Conservation (phyloP, 129 eudicot genomes). For the Tanacetum coccineum region DNA sequence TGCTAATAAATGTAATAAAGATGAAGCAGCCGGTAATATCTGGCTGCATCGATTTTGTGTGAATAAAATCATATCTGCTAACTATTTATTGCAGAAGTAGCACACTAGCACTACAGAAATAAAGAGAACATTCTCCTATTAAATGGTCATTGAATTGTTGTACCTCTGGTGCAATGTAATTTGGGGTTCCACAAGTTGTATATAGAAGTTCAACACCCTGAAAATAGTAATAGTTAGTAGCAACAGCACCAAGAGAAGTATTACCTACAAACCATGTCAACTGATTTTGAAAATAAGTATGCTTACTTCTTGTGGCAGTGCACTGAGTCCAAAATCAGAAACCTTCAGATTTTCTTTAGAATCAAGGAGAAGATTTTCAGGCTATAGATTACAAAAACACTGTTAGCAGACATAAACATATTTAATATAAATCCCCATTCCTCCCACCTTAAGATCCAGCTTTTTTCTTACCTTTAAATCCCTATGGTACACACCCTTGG, state of each 20-base stretch:
- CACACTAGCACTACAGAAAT: not conserved
- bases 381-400: slow-evolving; percentile 45
- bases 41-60: not conserved
- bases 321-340: slow-evolving; percentile 98
- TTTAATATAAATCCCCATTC: not conserved
- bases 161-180: slow-evolving; percentile 99
- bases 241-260: not conserved
- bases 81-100: slow-evolving; percentile 6
- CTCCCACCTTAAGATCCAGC: slow-evolving; percentile 3
- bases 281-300: not conserved
- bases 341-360: slow-evolving; percentile 77
- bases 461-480: slow-evolving; percentile 72
- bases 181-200: slow-evolving; percentile 98
- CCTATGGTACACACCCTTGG: slow-evolving; percentile 93
- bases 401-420: slow-evolving; percentile 12
- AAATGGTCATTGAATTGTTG: slow-evolving; percentile 11
- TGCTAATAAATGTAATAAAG: not conserved
- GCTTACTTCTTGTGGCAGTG: slow-evolving; percentile 86
- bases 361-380: slow-evolving; percentile 96
- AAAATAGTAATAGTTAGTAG: slow-evolving; percentile 19
- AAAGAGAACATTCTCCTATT: not conserved
- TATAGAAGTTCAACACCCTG: slow-evolving; percentile 97
- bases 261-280: not conserved
- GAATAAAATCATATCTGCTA: not conserved
- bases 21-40: not conserved